A percentile compares a stretch with the other conserved stretches of the same genome.
Evolutionary conservation across 768 basidiomycete genomes (phyloP).

Genomic region (Leccinum barrowsii): DNA sequence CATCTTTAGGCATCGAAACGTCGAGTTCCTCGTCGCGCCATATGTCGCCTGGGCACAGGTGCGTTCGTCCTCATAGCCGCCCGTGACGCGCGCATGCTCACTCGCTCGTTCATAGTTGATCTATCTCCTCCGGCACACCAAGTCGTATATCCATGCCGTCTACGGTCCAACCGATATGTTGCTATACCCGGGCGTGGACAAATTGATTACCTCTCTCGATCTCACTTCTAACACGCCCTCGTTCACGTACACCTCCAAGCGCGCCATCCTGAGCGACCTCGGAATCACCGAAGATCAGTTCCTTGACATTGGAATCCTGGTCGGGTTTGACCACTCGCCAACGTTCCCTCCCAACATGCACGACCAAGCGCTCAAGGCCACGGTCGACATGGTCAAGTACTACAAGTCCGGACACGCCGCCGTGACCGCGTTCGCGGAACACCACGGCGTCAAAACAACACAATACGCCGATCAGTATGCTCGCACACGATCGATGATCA

Average conservation of each 20-base stretch:
- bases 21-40: slow-evolving; percentile 95
- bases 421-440: slow-evolving; percentile 72
- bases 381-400: slow-evolving; percentile 89
- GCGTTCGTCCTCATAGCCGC: slow-evolving; percentile 30
- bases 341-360: slow-evolving; percentile 81
- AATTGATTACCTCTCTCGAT: slow-evolving; percentile 86
- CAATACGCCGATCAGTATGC: slow-evolving; percentile 86
- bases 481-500: slow-evolving; percentile 87
- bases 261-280: slow-evolving; percentile 61
- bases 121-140: slow-evolving; percentile 90
- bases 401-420: slow-evolving; percentile 87
- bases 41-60: slow-evolving; percentile 97
- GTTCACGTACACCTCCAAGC: slow-evolving; percentile 85
- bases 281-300: slow-evolving; percentile 84
- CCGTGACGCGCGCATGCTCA: slow-evolving; percentile 3
- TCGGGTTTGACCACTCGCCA: slow-evolving; percentile 80
- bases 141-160: slow-evolving; percentile 92
- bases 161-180: slow-evolving; percentile 89
- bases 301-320: slow-evolving; percentile 87
- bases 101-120: slow-evolving; percentile 59
- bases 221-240: slow-evolving; percentile 61
- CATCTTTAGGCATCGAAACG: slow-evolving; percentile 90
- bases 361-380: slow-evolving; percentile 78
- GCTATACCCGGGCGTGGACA: slow-evolving; percentile 84
- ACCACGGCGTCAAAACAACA: slow-evolving; percentile 75